Conservation (phyloP, 805 yeast genomes). For the Myxozyma lipomycoides region DNA sequence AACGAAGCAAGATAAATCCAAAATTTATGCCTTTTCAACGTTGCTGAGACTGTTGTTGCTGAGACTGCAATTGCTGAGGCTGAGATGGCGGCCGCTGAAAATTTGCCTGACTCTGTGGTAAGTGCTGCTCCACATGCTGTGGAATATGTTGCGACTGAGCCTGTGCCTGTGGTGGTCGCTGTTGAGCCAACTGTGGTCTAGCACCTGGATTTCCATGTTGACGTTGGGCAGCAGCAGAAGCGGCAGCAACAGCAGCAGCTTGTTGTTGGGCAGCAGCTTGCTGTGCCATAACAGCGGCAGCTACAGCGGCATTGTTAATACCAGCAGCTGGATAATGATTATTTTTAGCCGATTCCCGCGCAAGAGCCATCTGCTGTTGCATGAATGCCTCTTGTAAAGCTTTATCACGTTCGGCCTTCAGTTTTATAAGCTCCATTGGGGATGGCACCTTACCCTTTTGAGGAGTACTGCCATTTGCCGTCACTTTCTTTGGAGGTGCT, state of each 20-base stretch:
- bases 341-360: slow-evolving; percentile 22
- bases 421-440: slow-evolving; percentile 76
- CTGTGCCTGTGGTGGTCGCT: slow-evolving; percentile 31
- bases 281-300: slow-evolving; percentile 1
- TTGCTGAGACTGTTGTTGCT: slow-evolving; percentile 18
- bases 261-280: slow-evolving; percentile 25
- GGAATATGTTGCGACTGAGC: slow-evolving; percentile 26
- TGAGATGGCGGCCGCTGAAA: slow-evolving; percentile 34
- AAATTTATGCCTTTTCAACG: background rate
- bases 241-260: slow-evolving; percentile 6
- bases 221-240: slow-evolving; percentile 28
- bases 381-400: slow-evolving; percentile 63
- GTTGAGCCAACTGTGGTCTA: slow-evolving; percentile 16
- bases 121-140: slow-evolving; percentile 13
- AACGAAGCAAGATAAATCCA: background rate
- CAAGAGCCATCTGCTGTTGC: slow-evolving; percentile 34
- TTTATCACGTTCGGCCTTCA: slow-evolving; percentile 83
- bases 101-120: slow-evolving; percentile 41
- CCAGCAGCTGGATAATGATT: slow-evolving; percentile 26
- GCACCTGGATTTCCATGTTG: slow-evolving; percentile 22
- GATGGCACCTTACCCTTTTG: slow-evolving; percentile 50
- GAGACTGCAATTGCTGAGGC: slow-evolving; percentile 11
- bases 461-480: background rate
- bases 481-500: background rate
- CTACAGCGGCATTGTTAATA: slow-evolving; percentile 25